Percentiles rank a stretch among this genome's conserved stretches.
phyloP scores from a whole-genome alignment of 2,329 filamentous ascomycete species.

The Neophaeococcomyces mojaviensis region DNA sequence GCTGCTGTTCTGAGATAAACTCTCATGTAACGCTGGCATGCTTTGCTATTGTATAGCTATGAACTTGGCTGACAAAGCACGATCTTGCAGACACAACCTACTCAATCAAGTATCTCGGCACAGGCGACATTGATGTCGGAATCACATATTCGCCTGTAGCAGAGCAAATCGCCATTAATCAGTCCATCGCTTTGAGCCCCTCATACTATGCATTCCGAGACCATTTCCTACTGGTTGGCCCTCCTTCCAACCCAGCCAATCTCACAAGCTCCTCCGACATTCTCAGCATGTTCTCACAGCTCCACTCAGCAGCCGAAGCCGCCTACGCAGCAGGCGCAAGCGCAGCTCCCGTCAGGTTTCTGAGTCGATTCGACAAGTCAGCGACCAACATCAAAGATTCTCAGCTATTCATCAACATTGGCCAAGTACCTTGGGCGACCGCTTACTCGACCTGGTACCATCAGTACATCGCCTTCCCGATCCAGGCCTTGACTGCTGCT shows the following conservation, averaged over 20 bases:
- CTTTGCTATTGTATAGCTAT: too few relatives aligned
- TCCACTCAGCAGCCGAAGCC: conserved; percentile 30
- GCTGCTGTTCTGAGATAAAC: too few relatives aligned
- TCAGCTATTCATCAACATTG: conserved; percentile 38
- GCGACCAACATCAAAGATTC: conserved; percentile 45
- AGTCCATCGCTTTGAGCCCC: conserved; percentile 31
- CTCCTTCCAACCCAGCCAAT: conserved; percentile 5
- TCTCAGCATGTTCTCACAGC: conserved; percentile 3
- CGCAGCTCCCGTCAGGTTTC: conserved; percentile 37
- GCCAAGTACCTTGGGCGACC: conserved; percentile 27
- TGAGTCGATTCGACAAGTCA: conserved; percentile 40
- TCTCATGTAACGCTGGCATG: too few relatives aligned
- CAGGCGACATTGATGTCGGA: conserved; percentile 35
- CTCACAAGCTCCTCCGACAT: conserved; percentile 6
- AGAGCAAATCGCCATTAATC: conserved; percentile 38
- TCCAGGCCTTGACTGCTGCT: conserved; percentile 39
- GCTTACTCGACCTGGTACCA: conserved; percentile 10
- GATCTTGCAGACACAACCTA: conserved; percentile 42
- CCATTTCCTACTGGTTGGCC: conserved; percentile 40
- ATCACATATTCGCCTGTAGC: conserved; percentile 40
- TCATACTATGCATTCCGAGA: conserved; percentile 40
- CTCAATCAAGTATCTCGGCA: conserved; percentile 38
- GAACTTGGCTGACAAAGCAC: too few relatives aligned
- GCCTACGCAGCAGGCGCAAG: conserved; percentile 24
- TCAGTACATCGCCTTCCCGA: conserved; percentile 38